These are phyloP conservation scores for Alternaria brassicicola DNA, from an alignment of 2,329 filamentous ascomycete species.

Conservation along the genomic window DNA sequence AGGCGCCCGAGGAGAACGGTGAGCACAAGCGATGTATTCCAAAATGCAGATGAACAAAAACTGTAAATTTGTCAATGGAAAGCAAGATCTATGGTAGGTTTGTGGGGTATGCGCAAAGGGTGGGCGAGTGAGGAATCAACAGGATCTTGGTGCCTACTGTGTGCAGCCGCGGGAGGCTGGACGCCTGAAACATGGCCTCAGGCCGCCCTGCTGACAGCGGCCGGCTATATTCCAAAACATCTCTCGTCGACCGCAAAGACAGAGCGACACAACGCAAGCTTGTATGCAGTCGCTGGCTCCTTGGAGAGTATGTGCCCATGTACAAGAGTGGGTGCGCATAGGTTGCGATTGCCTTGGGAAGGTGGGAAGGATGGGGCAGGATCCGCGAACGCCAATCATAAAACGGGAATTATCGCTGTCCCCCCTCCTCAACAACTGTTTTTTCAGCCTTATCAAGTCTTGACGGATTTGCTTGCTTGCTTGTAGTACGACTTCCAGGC, in stretches of 20 bases:
- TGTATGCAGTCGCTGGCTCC: neutral
- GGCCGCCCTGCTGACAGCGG: neutral
- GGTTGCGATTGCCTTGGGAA: neutral
- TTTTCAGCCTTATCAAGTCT: neutral
- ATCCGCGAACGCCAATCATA: neutral
- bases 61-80: neutral
- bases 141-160: neutral
- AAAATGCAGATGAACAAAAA: neutral
- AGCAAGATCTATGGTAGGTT: neutral
- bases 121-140: neutral
- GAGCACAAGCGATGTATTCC: neutral
- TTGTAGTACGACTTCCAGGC: slow-evolving; percentile 13
- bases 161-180: slow-evolving; percentile 3
- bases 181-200: slow-evolving; percentile 8
- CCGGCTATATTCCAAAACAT: neutral
- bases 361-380: neutral
- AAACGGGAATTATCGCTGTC: neutral
- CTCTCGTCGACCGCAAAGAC: neutral
- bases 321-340: neutral
- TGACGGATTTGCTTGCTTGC: neutral
- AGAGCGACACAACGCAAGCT: neutral
- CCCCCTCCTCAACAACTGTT: neutral
- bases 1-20: neutral
- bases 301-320: neutral
- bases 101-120: neutral